Conservation (phyloP, 371 early-diverging fungal species). For the Polyrhizophydium stewartii region DNA sequence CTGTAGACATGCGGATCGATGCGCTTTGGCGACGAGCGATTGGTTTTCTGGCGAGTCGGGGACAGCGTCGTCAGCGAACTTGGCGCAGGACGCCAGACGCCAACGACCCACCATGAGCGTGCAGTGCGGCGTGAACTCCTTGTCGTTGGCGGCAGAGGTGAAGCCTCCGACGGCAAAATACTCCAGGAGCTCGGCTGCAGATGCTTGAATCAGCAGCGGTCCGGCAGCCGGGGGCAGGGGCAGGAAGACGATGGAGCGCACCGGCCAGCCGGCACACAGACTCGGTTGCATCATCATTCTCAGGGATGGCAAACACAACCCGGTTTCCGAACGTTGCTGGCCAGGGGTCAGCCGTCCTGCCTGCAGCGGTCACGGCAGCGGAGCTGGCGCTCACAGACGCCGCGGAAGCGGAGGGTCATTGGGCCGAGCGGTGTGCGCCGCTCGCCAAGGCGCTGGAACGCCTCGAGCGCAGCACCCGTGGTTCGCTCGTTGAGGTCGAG, state of each 20-base stretch:
- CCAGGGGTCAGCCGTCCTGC: background rate
- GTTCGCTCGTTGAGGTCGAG: background rate
- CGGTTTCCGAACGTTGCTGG: no score
- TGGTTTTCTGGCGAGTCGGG: background rate
- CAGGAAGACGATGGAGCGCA: background rate
- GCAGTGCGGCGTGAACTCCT: constrained; percentile 2
- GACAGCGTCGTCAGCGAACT: background rate
- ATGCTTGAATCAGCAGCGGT: background rate
- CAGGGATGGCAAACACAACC: background rate
- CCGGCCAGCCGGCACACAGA: background rate
- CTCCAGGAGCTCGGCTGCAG: background rate
- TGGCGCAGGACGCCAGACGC: background rate
- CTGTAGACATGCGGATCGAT: background rate
- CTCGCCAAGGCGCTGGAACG: no score
- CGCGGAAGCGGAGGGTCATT: no score
- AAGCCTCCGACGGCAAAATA: background rate
- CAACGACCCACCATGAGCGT: constrained; percentile 1
- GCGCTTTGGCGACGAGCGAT: background rate
- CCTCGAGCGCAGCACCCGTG: no score
- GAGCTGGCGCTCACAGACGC: background rate
- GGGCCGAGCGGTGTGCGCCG: no score
- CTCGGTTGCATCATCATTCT: background rate
- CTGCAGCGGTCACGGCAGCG: background rate
- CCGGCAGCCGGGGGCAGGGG: background rate
- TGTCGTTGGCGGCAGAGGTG: background rate